Evolutionary conservation across 2,329 filamentous ascomycete species (phyloP).

Genomic region (Colletotrichum gloeosporioides): DNA sequence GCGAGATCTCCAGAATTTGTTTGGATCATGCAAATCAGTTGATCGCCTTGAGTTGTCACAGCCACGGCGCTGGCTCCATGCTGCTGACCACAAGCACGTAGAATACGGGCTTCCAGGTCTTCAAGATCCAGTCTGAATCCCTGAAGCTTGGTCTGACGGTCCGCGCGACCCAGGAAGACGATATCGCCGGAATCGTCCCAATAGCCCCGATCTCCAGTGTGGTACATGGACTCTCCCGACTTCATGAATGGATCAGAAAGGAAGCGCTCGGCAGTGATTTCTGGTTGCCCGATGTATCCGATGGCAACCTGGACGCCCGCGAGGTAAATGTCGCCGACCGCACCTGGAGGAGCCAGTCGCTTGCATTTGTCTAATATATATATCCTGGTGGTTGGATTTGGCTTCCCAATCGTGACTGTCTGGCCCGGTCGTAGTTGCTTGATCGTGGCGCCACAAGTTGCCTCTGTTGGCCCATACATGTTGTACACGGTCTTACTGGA

Average conservation of each 20-base stretch:
- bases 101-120: constrained; percentile 21
- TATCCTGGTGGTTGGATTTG: constrained; percentile 33
- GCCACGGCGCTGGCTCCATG: constrained; percentile 25
- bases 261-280: constrained; percentile 33
- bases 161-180: constrained; percentile 37
- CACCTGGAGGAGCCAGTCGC: constrained; percentile 34
- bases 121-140: constrained; percentile 37
- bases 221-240: constrained; percentile 37
- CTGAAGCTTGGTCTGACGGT: constrained; percentile 35
- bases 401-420: constrained; percentile 30
- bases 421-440: constrained; percentile 27
- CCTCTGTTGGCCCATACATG: constrained; percentile 50
- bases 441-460: constrained; percentile 41
- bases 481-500: constrained; percentile 37
- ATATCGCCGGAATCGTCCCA: constrained; percentile 38
- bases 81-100: constrained; percentile 1
- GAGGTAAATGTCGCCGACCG: constrained; percentile 45
- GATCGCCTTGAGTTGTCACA: constrained; percentile 26
- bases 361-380: constrained; percentile 41
- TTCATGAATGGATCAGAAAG: constrained; percentile 27
- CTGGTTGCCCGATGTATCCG: constrained; percentile 42
- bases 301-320: constrained; percentile 46
- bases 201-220: constrained; percentile 41
- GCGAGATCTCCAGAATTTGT: constrained; percentile 19
- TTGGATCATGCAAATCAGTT: constrained; percentile 33